Conservation (phyloP, 2,329 filamentous ascomycete species). For the Ascochyta viciae-villosae region DNA sequence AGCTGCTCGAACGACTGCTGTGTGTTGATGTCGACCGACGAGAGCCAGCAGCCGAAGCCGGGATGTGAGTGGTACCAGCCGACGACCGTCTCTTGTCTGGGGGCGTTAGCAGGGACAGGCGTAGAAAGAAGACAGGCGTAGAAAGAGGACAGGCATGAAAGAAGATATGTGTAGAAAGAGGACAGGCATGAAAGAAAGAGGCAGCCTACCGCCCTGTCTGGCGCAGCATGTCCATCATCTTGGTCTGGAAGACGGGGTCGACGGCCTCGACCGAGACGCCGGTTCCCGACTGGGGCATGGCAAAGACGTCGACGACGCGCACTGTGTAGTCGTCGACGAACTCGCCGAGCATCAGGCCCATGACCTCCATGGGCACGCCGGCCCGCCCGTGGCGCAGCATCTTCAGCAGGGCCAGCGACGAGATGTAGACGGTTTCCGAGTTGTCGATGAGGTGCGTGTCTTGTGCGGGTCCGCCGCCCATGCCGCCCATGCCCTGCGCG, state of each 20-base stretch:
- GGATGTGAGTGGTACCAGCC: constrained; percentile 99
- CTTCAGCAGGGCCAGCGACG: constrained; percentile 93
- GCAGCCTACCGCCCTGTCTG: constrained; percentile 84
- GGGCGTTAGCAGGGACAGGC: constrained; percentile 24
- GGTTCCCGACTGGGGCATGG: constrained; percentile 98
- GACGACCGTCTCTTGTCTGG: constrained; percentile 91
- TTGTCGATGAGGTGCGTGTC: constrained; percentile 97
- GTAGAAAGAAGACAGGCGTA: neutral
- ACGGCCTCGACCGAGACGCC: constrained; percentile 98
- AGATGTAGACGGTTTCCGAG: constrained; percentile 99
- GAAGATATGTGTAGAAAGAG: neutral
- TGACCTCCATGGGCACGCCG: constrained; percentile 99
- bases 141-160: neutral
- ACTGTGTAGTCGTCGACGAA: constrained; percentile 99
- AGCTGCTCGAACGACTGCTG: constrained; percentile 99
- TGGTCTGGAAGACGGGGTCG: constrained; percentile 98
- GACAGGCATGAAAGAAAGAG: no score
- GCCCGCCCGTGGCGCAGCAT: constrained; percentile 98
- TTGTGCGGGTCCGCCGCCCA: constrained; percentile 58
- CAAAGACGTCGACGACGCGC: constrained; percentile 96
- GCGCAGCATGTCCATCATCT: constrained; percentile 99
- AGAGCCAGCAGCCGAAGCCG: constrained; percentile 98
- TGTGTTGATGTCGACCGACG: constrained; percentile 98
- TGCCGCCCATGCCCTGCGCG: constrained; percentile 71
- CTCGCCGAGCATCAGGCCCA: constrained; percentile 98